Conservation (phyloP, 441 rosid genomes). For the Eruca vesicaria region DNA sequence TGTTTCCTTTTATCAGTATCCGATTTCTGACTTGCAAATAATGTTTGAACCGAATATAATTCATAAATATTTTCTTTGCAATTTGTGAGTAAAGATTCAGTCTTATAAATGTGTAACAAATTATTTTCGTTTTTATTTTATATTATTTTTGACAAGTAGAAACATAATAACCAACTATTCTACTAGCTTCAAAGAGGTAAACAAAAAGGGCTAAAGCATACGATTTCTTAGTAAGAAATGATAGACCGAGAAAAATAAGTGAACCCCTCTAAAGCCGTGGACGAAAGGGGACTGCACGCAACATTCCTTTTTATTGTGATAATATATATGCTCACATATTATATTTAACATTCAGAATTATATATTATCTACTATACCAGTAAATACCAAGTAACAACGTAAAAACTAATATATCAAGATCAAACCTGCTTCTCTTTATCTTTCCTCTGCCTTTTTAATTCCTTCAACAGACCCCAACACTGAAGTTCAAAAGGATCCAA, state of each 20-base stretch:
- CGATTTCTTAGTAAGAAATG: no score
- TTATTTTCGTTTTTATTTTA: not conserved
- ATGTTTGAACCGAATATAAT: not conserved
- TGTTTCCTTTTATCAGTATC: not conserved
- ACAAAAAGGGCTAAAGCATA: no score
- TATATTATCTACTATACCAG: no score
- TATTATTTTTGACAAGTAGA: not conserved
- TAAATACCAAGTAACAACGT: not conserved
- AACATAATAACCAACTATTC: not conserved
- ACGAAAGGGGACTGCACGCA: no score
- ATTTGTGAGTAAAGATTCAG: not conserved
- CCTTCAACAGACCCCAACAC: constrained; percentile 19
- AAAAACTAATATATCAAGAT: no score
- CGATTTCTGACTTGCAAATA: constrained; percentile 1
- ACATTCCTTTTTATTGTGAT: not conserved
- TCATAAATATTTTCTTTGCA: no score
- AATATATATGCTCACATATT: not conserved
- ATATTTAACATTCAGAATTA: not conserved
- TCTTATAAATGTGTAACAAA: not conserved
- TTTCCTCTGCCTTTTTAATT: constrained; percentile 21
- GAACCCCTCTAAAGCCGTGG: no score
- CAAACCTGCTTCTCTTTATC: no score
- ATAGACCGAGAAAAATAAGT: no score
- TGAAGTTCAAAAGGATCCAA: constrained; percentile 36
- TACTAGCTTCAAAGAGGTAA: not conserved